These are phyloP conservation scores for Pseudohyphozyma bogoriensis DNA, from an alignment of 768 basidiomycete genomes.

Conservation along the genomic window DNA sequence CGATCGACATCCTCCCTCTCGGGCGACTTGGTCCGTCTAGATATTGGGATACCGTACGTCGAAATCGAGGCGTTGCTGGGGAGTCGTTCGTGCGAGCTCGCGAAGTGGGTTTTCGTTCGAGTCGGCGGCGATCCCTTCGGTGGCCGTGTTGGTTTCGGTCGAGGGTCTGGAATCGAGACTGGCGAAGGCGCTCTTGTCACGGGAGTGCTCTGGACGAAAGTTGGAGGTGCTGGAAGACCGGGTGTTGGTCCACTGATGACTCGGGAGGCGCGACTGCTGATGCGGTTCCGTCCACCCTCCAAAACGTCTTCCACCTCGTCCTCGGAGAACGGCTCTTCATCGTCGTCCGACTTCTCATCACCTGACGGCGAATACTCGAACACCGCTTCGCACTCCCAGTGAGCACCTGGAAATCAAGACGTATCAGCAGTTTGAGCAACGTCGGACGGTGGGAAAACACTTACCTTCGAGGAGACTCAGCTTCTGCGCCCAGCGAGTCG, in stretches of 20 bases:
- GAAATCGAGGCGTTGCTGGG: neutral
- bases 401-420: slow-evolving; percentile 1
- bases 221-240: neutral
- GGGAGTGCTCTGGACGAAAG: no score
- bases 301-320: slow-evolving; percentile 2
- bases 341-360: slow-evolving; percentile 18
- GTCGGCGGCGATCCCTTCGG: neutral
- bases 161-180: neutral
- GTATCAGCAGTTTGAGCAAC: neutral
- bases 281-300: neutral
- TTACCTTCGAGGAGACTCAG: slow-evolving; percentile 23
- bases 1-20: no score
- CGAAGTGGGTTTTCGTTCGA: neutral
- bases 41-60: neutral
- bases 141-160: neutral
- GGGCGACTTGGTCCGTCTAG: neutral
- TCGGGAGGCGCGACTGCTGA: neutral
- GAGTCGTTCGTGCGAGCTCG: neutral
- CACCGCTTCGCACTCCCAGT: slow-evolving; percentile 29
- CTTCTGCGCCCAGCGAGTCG: slow-evolving; percentile 16
- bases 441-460: neutral
- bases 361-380: slow-evolving; percentile 24
- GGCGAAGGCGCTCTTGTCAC: neutral
- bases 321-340: slow-evolving; percentile 11
- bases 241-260: neutral